These are phyloP conservation scores for Escovopsis sp. DNA, from an alignment of 2,329 filamentous ascomycete genomes.

Conservation along the genomic window DNA sequence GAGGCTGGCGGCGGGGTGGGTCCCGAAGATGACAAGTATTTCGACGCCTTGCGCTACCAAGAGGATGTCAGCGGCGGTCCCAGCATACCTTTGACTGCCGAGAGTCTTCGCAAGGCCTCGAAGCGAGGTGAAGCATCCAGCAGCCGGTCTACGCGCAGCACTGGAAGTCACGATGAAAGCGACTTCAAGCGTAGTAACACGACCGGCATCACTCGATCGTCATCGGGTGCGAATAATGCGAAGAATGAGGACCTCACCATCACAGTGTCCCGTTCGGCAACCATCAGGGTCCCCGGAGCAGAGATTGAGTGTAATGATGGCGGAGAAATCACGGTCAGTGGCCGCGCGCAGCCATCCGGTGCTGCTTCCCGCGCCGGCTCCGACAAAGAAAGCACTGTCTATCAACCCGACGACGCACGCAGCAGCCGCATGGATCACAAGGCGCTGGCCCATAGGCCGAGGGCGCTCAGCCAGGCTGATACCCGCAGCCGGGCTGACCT, in stretches of 20 bases:
- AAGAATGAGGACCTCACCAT: constrained; percentile 43
- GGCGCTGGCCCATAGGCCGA: constrained; percentile 28
- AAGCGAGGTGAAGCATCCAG: constrained; percentile 31
- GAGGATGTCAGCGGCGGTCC: constrained; percentile 33
- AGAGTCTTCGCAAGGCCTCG: constrained; percentile 36
- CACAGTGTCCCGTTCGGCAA: constrained; percentile 40
- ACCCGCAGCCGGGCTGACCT: constrained; percentile 20
- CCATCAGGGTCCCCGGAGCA: constrained; percentile 39
- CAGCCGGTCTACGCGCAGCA: constrained; percentile 44
- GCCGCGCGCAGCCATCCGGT: constrained; percentile 12
- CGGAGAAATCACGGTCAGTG: constrained; percentile 43
- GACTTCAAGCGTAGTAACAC: constrained; percentile 47
- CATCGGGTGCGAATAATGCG: constrained; percentile 27
- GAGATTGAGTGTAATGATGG: constrained; percentile 45
- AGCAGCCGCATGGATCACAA: constrained; percentile 26
- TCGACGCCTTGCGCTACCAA: constrained; percentile 32
- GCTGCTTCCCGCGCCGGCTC: constrained; percentile 27
- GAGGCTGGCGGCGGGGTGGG: constrained; percentile 19
- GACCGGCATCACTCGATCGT: constrained; percentile 43
- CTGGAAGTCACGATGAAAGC: constrained; percentile 46
- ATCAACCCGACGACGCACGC: constrained; percentile 30
- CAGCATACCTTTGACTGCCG: constrained; percentile 37
- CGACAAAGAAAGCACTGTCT: constrained; percentile 35
- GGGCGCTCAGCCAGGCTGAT: constrained; percentile 35
- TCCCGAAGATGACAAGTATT: constrained; percentile 24